These are phyloP conservation scores for Ganoderma sp. DNA, from an alignment of 1,284 basidiomycete genomes.

Conservation along the genomic window DNA sequence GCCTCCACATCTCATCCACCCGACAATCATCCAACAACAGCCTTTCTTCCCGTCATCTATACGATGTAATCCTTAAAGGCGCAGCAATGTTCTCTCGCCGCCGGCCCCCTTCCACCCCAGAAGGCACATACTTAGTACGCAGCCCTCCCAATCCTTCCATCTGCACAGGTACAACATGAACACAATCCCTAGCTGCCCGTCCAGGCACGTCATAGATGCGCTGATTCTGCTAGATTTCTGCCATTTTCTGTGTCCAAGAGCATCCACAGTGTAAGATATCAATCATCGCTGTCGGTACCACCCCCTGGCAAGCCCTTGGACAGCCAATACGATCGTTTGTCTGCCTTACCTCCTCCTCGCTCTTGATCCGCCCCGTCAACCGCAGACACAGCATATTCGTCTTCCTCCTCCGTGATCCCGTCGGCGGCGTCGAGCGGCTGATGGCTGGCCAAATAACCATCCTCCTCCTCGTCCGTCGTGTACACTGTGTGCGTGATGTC, in stretches of 20 bases:
- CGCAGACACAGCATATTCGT: slow-evolving; percentile 40
- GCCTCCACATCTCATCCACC: slow-evolving; percentile 13
- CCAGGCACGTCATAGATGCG: neutral
- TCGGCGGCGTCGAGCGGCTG: slow-evolving; percentile 33
- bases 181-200: slow-evolving; percentile 16
- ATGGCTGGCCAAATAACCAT: slow-evolving; percentile 28
- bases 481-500: slow-evolving; percentile 52
- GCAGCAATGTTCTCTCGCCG: neutral
- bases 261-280: slow-evolving; percentile 13
- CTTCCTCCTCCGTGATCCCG: slow-evolving; percentile 40
- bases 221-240: neutral
- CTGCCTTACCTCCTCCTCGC: slow-evolving; percentile 30
- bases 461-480: slow-evolving; percentile 53
- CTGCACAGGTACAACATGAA: neutral
- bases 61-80: neutral
- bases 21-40: slow-evolving; percentile 30
- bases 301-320: slow-evolving; percentile 45
- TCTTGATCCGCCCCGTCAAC: slow-evolving; percentile 25
- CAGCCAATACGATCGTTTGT: slow-evolving; percentile 51
- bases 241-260: neutral
- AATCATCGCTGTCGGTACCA: slow-evolving; percentile 24
- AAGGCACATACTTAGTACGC: neutral
- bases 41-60: slow-evolving; percentile 17
- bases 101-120: neutral
- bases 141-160: neutral